These are phyloP conservation scores for Metarhizium robertsii DNA, from an alignment of 2,329 filamentous ascomycete species.

Conservation along the genomic window DNA sequence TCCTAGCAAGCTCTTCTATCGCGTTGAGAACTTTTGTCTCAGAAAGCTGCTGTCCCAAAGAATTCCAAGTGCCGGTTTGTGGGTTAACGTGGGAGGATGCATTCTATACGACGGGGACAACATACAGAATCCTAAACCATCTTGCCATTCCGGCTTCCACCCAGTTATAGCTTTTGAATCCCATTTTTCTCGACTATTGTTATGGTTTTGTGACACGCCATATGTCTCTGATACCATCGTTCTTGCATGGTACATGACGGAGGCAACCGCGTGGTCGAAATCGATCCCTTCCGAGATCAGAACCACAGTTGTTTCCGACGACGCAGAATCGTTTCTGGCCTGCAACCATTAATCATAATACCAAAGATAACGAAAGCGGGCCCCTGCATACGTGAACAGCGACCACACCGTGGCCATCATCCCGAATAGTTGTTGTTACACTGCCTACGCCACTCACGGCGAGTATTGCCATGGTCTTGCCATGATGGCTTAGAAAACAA, in stretches of 20 bases:
- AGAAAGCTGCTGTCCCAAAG: conserved; percentile 71
- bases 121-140: conserved; percentile 81
- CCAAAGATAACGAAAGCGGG: neutral
- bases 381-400: conserved; percentile 49
- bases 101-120: conserved; percentile 1
- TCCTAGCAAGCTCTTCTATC: conserved; percentile 58
- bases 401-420: conserved; percentile 55
- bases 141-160: conserved; percentile 85
- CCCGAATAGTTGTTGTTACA: conserved; percentile 59
- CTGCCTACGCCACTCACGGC: conserved; percentile 67
- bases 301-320: conserved; percentile 47
- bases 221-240: conserved; percentile 35
- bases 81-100: conserved; percentile 9
- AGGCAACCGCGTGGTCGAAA: conserved; percentile 68
- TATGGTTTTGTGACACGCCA: conserved; percentile 29
- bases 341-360: conserved; percentile 18
- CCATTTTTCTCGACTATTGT: conserved; percentile 35
- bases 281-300: conserved; percentile 62
- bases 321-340: conserved; percentile 57
- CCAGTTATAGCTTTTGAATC: conserved; percentile 41
- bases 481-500: conserved; percentile 64
- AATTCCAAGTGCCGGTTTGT: conserved; percentile 74
- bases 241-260: conserved; percentile 82
- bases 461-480: conserved; percentile 67
- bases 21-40: conserved; percentile 72